These are phyloP conservation scores for Botrytis tulipae DNA, from an alignment of 2,329 filamentous ascomycete genomes.

Conservation along the genomic window DNA sequence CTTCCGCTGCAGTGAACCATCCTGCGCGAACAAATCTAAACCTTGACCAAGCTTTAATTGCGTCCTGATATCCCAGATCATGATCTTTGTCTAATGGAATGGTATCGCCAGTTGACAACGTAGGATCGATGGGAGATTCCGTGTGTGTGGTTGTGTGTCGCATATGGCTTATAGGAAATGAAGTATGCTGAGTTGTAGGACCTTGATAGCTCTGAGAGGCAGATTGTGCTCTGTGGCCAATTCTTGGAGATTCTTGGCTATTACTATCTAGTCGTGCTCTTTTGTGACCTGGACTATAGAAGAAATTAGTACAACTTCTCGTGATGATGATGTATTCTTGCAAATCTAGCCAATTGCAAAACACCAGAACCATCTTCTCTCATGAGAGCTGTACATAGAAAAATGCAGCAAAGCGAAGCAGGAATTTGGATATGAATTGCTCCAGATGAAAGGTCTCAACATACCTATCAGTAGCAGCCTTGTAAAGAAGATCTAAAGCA, in stretches of 20 bases:
- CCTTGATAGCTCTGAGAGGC: constrained; percentile 26
- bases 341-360: not conserved
- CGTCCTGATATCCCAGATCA: constrained; percentile 62
- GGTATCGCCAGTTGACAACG: constrained; percentile 27
- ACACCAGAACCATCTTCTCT: not conserved
- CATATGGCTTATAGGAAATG: constrained; percentile 29
- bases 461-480: constrained; percentile 68
- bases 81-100: constrained; percentile 36
- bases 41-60: constrained; percentile 82
- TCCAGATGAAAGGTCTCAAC: constrained; percentile 31
- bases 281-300: constrained; percentile 38
- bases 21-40: constrained; percentile 95
- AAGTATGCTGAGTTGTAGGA: constrained; percentile 23
- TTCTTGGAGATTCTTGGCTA: constrained; percentile 33
- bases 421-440: constrained; percentile 21
- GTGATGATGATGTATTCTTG: not conserved
- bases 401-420: not conserved
- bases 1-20: constrained; percentile 93
- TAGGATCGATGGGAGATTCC: constrained; percentile 34
- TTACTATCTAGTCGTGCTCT: constrained; percentile 32
- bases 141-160: constrained; percentile 26
- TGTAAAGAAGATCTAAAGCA: constrained; percentile 85
- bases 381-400: constrained; percentile 37
- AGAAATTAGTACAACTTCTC: constrained; percentile 41
- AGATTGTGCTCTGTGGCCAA: constrained; percentile 24